These are phyloP conservation scores for Poa pratensis DNA, from an alignment of 176 grass and related monocot species.

Conservation along the genomic window DNA sequence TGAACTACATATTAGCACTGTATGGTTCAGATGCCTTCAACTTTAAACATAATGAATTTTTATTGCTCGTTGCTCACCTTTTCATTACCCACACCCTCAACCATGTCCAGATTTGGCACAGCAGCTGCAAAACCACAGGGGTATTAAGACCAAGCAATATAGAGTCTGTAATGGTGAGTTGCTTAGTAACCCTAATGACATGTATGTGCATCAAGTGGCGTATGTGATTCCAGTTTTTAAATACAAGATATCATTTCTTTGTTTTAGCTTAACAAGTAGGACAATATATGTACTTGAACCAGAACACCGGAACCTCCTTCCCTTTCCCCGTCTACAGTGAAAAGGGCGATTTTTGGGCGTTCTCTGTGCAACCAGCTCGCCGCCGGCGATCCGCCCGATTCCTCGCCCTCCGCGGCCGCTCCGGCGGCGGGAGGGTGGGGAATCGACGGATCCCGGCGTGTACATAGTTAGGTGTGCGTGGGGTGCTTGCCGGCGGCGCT, in stretches of 20 bases:
- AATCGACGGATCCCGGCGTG: too few relatives aligned
- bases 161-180: not conserved
- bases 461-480: too few relatives aligned
- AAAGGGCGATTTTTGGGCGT: too few relatives aligned
- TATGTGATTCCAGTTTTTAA: not conserved
- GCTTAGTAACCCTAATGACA: not conserved
- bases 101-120: slow-evolving; percentile 89
- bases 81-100: slow-evolving; percentile 83
- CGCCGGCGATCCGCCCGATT: too few relatives aligned
- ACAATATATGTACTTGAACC: not conserved
- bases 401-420: too few relatives aligned
- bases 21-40: too few relatives aligned
- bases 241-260: not conserved
- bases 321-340: too few relatives aligned
- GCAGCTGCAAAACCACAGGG: slow-evolving; percentile 55
- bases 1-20: not conserved
- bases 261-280: slow-evolving; percentile 1
- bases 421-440: too few relatives aligned
- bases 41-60: not conserved
- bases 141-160: not conserved
- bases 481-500: too few relatives aligned
- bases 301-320: too few relatives aligned
- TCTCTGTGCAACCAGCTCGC: too few relatives aligned
- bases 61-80: slow-evolving; percentile 58
- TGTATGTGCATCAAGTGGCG: not conserved